Percentiles rank a stretch among this genome's conserved stretches.
Conservation (phyloP, 805 yeast genomes). For the Kockiozyma suomiensis region DNA sequence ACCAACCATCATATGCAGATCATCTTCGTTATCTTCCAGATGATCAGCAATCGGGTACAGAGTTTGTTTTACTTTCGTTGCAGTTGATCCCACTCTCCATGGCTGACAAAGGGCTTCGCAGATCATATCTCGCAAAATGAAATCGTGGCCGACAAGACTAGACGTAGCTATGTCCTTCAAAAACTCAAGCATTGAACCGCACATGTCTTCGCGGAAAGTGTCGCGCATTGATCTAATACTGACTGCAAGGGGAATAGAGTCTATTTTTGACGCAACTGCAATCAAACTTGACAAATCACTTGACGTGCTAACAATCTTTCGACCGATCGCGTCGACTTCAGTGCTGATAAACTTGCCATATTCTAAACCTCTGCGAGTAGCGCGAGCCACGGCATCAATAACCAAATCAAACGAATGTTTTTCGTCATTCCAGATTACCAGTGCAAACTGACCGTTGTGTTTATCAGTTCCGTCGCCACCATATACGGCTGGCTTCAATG, state of each 20-base stretch:
- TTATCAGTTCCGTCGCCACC: conserved; percentile 42
- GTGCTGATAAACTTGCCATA: conserved; percentile 75
- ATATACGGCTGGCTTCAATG: conserved; percentile 50
- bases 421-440: conserved; percentile 78
- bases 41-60: conserved; percentile 34
- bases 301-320: conserved; percentile 68
- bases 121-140: conserved; percentile 52
- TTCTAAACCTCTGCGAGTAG: conserved; percentile 63
- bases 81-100: conserved; percentile 60
- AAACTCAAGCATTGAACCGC: conserved; percentile 71
- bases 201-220: conserved; percentile 77
- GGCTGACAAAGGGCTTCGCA: conserved; percentile 60
- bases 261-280: conserved; percentile 58
- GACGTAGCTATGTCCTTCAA: conserved; percentile 59
- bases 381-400: conserved; percentile 60
- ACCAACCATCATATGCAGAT: conserved; percentile 34
- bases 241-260: conserved; percentile 65
- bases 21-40: conserved; percentile 49
- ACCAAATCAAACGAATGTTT: conserved; percentile 76
- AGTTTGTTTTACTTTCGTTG: conserved; percentile 27
- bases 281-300: conserved; percentile 53
- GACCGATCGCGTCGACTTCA: conserved; percentile 63
- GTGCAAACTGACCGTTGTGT: conserved; percentile 26
- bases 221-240: conserved; percentile 70
- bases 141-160: conserved; percentile 54